These are phyloP conservation scores for Aureobasidium sp. DNA, from an alignment of 2,329 filamentous ascomycete genomes.

Conservation along the genomic window DNA sequence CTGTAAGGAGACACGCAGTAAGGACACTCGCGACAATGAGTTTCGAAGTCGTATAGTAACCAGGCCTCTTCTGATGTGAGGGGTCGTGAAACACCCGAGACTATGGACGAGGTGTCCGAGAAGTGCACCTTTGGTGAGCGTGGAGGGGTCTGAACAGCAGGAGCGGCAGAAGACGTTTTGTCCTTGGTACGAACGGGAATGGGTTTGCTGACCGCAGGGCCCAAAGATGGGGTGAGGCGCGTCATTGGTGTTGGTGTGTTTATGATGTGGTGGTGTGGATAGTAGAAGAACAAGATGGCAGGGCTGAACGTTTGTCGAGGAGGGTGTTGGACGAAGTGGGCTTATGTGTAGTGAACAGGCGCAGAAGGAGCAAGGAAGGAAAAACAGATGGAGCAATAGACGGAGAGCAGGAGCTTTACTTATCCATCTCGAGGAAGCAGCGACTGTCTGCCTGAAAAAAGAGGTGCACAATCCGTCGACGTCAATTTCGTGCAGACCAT, in stretches of 20 bases:
- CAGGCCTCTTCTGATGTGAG: conserved; percentile 38
- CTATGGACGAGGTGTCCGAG: conserved; percentile 20
- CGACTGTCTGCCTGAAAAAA: conserved; percentile 10
- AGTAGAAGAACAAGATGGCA: neutral
- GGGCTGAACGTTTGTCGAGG: neutral
- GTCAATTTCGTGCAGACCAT: conserved; percentile 1
- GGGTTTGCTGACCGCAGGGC: neutral
- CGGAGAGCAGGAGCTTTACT: neutral
- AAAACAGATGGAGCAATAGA: conserved; percentile 1
- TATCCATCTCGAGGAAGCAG: neutral
- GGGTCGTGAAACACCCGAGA: conserved; percentile 33
- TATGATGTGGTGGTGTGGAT: neutral
- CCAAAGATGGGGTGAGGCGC: neutral
- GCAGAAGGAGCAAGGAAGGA: neutral
- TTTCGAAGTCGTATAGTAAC: conserved; percentile 43
- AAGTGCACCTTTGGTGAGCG: conserved; percentile 27
- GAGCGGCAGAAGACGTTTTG: neutral
- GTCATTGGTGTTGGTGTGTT: neutral
- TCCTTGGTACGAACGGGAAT: neutral
- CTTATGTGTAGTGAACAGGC: neutral
- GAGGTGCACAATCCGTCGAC: conserved; percentile 3
- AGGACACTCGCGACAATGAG: conserved; percentile 39
- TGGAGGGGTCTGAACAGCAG: conserved; percentile 19
- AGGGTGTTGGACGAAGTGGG: neutral
- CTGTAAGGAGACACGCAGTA: conserved; percentile 40